Conservation (phyloP, 2,329 filamentous ascomycete genomes). For the Xylogone sp. region DNA sequence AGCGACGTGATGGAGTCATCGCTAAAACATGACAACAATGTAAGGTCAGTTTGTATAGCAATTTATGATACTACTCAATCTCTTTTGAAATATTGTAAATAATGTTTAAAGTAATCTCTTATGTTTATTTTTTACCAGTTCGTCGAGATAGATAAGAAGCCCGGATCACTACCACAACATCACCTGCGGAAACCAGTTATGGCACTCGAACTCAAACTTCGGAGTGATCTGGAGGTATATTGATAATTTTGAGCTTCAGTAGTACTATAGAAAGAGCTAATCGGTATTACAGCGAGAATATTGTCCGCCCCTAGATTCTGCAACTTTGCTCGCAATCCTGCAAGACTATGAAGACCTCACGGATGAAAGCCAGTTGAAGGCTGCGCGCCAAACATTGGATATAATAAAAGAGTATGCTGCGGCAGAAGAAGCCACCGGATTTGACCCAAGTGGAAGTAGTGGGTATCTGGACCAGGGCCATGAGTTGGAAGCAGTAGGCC, state of each 20-base stretch:
- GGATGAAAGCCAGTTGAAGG: conserved; percentile 45
- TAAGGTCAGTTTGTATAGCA: no score
- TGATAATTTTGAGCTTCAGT: neutral
- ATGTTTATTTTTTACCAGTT: neutral
- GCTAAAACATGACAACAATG: no score
- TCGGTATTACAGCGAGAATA: conserved; percentile 56
- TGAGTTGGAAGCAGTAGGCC: neutral
- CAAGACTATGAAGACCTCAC: conserved; percentile 64
- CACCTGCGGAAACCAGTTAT: neutral
- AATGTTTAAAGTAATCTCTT: neutral
- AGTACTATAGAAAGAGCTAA: neutral
- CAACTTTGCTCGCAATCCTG: conserved; percentile 71
- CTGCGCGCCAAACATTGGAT: conserved; percentile 59
- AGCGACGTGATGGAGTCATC: no score
- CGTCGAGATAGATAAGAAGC: neutral
- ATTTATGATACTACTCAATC: no score
- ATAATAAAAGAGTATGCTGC: conserved; percentile 59
- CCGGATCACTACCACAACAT: neutral
- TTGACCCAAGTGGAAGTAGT: conserved; percentile 73
- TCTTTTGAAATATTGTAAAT: neutral
- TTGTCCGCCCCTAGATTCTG: conserved; percentile 70
- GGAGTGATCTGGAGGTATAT: neutral
- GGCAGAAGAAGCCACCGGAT: conserved; percentile 68
- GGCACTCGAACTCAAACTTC: neutral
- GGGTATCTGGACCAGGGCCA: conserved; percentile 28